phyloP scores from a whole-genome alignment of 352 stramenopile species.

The Pythium rhizo-oryzae region DNA sequence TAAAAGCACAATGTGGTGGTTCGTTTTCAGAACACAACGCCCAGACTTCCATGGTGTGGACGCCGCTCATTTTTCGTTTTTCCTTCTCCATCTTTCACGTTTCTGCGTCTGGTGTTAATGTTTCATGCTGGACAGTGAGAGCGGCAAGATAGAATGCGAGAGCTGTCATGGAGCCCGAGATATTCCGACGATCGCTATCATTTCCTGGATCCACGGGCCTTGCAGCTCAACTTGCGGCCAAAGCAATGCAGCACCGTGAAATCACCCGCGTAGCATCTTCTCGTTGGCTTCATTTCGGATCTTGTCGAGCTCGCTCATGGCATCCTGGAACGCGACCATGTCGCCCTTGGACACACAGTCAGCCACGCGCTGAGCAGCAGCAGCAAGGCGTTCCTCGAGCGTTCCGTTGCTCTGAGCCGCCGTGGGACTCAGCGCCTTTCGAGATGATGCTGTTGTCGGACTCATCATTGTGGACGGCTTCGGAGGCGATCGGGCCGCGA shows the following conservation, averaged over 20 bases:
- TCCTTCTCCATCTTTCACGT: not conserved
- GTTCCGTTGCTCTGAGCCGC: conserved; percentile 24
- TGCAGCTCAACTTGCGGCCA: not conserved
- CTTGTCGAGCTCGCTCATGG: conserved; percentile 81
- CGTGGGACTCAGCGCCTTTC: conserved; percentile 30
- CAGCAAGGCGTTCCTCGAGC: conserved; percentile 69
- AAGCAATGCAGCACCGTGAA: not conserved
- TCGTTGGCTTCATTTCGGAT: conserved; percentile 74
- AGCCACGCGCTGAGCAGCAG: conserved; percentile 66
- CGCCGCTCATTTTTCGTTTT: not conserved
- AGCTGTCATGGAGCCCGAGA: too few relatives aligned
- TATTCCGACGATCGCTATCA: too few relatives aligned
- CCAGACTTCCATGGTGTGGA: conserved; percentile 4
- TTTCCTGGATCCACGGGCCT: too few relatives aligned
- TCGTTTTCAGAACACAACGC: not conserved
- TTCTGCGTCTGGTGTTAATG: not conserved
- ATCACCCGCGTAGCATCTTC: conserved; percentile 70
- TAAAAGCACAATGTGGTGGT: conserved; percentile 11
- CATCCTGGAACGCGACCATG: conserved; percentile 81
- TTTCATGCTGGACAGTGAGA: not conserved
- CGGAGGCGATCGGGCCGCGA: conserved; percentile 33
- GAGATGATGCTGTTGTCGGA: conserved; percentile 28
- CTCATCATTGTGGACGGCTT: conserved; percentile 32
- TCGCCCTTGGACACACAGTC: conserved; percentile 79
- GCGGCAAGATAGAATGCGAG: not conserved